phyloP scores from a whole-genome alignment of 2,329 filamentous ascomycete genomes.

The Trichophyton rubrum region DNA sequence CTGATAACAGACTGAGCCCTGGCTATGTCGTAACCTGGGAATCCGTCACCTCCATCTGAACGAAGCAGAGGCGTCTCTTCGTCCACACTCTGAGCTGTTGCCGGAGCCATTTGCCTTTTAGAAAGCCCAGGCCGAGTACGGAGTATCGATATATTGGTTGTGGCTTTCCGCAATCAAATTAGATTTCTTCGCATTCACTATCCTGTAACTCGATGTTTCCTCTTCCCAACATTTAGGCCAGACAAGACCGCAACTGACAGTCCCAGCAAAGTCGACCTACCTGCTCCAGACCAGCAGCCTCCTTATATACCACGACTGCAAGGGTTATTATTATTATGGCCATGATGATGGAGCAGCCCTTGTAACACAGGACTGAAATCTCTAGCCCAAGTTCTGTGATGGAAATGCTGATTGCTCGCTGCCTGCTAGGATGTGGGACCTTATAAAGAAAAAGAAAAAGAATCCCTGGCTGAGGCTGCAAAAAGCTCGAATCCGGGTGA shows the following conservation, averaged over 20 bases:
- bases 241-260: not conserved
- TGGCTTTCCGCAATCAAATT: too few relatives aligned
- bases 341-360: not conserved
- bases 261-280: not conserved
- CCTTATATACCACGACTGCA: not conserved
- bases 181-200: too few relatives aligned
- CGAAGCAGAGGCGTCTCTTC: not conserved
- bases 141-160: too few relatives aligned
- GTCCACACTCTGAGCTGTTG: not conserved
- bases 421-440: not conserved
- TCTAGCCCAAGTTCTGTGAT: not conserved
- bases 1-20: conserved; percentile 9
- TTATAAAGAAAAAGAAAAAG: not conserved
- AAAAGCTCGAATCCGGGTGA: not conserved
- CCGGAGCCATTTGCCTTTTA: too few relatives aligned
- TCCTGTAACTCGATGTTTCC: not conserved
- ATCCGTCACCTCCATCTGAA: conserved; percentile 6
- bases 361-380: not conserved
- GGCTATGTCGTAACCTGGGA: conserved; percentile 8
- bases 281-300: not conserved
- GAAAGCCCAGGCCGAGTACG: too few relatives aligned
- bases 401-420: not conserved
- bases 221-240: not conserved
- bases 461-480: not conserved
- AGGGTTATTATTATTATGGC: not conserved